Conservation (phyloP, 164 flowering plant species). For the Protea cynaroides region DNA sequence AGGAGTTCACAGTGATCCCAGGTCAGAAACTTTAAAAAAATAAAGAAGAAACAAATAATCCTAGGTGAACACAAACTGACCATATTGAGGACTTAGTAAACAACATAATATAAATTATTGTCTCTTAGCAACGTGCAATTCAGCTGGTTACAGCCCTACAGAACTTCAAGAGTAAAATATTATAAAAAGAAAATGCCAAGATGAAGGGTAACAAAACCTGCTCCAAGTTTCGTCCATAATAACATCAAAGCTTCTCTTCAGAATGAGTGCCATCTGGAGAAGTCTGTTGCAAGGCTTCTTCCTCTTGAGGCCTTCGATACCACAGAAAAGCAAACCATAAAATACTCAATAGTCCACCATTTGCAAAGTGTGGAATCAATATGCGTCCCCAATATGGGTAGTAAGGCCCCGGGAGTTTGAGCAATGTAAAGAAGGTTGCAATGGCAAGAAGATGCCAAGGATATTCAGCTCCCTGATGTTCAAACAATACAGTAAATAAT, state of each 20-base stretch:
- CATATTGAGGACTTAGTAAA: too few species aligned
- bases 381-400: conserved; percentile 89
- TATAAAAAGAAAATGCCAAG: too few species aligned
- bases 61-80: too few species aligned
- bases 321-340: conserved; percentile 52
- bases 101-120: too few species aligned
- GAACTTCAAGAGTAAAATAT: too few species aligned
- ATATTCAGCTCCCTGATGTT: conserved; percentile 54
- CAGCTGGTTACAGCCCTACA: too few species aligned
- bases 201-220: conserved; percentile 2
- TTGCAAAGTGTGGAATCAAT: conserved; percentile 82
- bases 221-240: not conserved
- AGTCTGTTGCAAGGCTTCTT: conserved; percentile 4
- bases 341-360: conserved; percentile 66
- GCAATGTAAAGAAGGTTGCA: conserved; percentile 53
- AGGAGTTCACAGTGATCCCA: too few species aligned
- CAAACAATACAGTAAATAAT: conserved; percentile 9
- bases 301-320: conserved; percentile 38
- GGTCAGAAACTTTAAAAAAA: too few species aligned
- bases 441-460: conserved; percentile 73
- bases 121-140: too few species aligned
- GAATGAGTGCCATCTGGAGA: conserved; percentile 12
- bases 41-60: too few species aligned
- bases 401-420: conserved; percentile 84
- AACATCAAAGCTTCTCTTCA: conserved; percentile 9